Percentiles rank a stretch among this genome's conserved stretches.
Conservation (phyloP, 2,329 filamentous ascomycete species). For the Penicillium carneum region DNA sequence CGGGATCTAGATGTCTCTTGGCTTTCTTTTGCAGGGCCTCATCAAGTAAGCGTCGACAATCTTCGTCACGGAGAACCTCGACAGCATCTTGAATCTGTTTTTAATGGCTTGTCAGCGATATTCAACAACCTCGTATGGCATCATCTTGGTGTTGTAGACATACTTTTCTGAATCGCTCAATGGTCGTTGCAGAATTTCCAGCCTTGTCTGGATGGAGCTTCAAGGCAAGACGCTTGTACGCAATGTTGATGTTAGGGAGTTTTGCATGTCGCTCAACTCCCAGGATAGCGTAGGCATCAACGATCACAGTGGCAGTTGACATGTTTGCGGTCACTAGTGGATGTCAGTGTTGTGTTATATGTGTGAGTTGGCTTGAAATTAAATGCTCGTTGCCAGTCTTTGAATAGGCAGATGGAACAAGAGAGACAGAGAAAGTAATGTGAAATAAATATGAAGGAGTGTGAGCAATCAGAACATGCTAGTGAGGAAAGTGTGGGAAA, state of each 20-base stretch:
- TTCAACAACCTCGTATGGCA: not conserved
- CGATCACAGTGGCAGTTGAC: not conserved
- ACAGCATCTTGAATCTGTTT: constrained; percentile 44
- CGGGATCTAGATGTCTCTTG: not conserved
- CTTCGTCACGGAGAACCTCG: constrained; percentile 45
- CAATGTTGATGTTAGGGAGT: constrained; percentile 43
- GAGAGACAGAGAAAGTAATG: not conserved
- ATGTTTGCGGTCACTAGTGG: constrained; percentile 8
- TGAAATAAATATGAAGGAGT: not conserved
- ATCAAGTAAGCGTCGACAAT: constrained; percentile 31
- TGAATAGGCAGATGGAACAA: not conserved
- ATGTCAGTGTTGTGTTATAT: constrained; percentile 1
- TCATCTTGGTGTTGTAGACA: not conserved
- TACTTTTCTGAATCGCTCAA: constrained; percentile 38
- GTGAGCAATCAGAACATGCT: constrained; percentile 4
- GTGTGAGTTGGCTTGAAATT: not conserved
- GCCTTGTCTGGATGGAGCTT: constrained; percentile 47
- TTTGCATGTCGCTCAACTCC: constrained; percentile 37
- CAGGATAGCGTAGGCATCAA: constrained; percentile 41
- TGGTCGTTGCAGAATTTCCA: constrained; percentile 19
- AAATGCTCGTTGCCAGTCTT: not conserved
- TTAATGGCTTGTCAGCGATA: not conserved
- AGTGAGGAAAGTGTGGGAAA: constrained; percentile 11
- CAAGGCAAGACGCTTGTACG: constrained; percentile 47
- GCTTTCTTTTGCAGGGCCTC: not conserved